Evolutionary conservation across 306 rosid genomes (phyloP), one percentile per base, ranked within the genome.

Genomic region (Aeschynomene evenia): DNA sequence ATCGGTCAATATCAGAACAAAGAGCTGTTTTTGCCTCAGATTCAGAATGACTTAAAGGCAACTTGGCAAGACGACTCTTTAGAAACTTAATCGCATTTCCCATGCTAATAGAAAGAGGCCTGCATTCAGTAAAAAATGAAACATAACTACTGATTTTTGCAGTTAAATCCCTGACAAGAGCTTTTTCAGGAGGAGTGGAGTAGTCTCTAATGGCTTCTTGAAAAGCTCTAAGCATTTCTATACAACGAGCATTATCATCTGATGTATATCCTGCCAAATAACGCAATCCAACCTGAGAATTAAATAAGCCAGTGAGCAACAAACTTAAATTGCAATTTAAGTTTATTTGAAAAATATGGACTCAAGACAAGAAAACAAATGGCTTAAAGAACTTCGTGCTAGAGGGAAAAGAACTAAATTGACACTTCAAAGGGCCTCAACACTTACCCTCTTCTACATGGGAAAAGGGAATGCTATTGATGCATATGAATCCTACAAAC

Each of bases 91-190:
- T 81, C 36, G 95, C 91, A 81, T 92, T 92, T 49, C 98, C 95
- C 98, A 92, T 89, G 82, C 96, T 84, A 36, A 89, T 69, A 36
- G 98, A 92, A 66, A 92, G 85, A 9, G 96, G 96, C 65, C 98
- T 84, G 79, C 96, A 92, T 75, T 92, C 92, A 12, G 66, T 80
- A 34, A 92, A 77, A 81, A 86, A 89, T 21, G 98, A 92, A 31
- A 92, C 85, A 59, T 86, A 89, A 78, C 89, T 80, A 59, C 82
- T 77, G 63, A 92, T 77, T 81, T 87, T 92, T 64, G 96, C 83
- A 60, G 95, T 85, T 79, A 92, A 83, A 54, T 92, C 96, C 79
- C 96, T 80, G n/a, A 16, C 63, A 60, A 92, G 85, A 51, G 71
- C 70, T 75, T 89, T 92, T 63, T 86, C 72, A 57, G 65, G 83